phyloP scores from a whole-genome alignment of 2,329 filamentous ascomycete genomes.

The Botrytis medusae region DNA sequence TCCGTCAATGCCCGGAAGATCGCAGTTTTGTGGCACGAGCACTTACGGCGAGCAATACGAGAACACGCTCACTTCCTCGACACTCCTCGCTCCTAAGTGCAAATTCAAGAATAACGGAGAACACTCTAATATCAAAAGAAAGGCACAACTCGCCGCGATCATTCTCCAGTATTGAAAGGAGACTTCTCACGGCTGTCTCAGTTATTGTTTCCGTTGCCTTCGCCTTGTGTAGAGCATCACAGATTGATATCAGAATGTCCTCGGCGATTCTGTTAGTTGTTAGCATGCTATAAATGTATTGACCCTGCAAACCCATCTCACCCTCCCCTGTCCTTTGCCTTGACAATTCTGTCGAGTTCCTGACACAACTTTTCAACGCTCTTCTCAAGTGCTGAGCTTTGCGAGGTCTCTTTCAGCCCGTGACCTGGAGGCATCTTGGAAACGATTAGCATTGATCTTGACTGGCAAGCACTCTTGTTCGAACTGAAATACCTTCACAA shows the following conservation, averaged over 20 bases:
- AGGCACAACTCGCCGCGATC: constrained; percentile 28
- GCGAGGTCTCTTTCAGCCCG: neutral
- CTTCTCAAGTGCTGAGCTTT: neutral
- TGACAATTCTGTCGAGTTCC: neutral
- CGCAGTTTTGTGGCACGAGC: neutral
- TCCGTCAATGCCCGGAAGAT: constrained; percentile 4
- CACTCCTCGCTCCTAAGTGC: constrained; percentile 30
- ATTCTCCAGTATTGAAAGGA: constrained; percentile 27
- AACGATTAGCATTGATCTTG: neutral
- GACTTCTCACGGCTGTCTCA: neutral
- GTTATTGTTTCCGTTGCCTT: neutral
- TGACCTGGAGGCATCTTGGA: constrained; percentile 13
- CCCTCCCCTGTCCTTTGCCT: constrained; percentile 6
- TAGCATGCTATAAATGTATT: neutral
- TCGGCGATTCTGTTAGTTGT: neutral
- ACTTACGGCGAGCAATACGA: constrained; percentile 37
- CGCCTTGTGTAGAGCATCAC: constrained; percentile 6
- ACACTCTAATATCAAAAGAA: constrained; percentile 28
- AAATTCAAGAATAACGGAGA: constrained; percentile 28
- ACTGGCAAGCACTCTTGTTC: neutral
- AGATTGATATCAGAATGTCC: neutral
- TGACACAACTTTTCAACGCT: neutral
- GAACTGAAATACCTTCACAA: neutral
- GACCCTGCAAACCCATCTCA: neutral
- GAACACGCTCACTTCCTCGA: constrained; percentile 30